phyloP scores from a whole-genome alignment of 2,329 filamentous ascomycete genomes.

The Ophiostoma ulmi region DNA sequence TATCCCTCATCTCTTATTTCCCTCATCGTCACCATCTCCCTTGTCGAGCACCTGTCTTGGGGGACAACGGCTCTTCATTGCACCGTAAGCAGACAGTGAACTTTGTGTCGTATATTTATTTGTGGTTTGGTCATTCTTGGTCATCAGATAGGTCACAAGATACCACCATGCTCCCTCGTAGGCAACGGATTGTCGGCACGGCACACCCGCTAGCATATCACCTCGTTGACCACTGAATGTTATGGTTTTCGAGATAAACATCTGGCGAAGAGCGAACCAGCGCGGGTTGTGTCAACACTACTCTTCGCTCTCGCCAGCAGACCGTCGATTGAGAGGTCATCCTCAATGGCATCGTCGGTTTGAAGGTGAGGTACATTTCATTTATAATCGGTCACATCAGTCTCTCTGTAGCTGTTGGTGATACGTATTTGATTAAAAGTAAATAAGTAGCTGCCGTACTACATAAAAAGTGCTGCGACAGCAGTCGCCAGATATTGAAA shows the following conservation, averaged over 20 bases:
- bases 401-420: neutral
- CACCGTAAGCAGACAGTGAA: constrained; percentile 10
- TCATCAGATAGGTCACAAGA: no score
- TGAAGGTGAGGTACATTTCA: constrained; percentile 79
- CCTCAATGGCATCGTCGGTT: constrained; percentile 66
- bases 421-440: constrained; percentile 18
- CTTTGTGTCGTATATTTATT: neutral
- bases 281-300: constrained; percentile 41
- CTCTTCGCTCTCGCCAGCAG: constrained; percentile 68
- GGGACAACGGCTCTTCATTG: neutral
- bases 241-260: constrained; percentile 89
- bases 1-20: no score
- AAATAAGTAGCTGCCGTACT: constrained; percentile 21
- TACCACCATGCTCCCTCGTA: neutral
- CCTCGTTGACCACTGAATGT: constrained; percentile 64
- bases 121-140: neutral
- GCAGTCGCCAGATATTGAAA: constrained; percentile 22
- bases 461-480: constrained; percentile 22
- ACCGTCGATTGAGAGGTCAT: constrained; percentile 59
- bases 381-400: neutral
- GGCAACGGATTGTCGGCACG: neutral
- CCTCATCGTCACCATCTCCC: neutral
- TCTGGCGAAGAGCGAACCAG: constrained; percentile 73
- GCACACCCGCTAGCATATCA: constrained; percentile 72
- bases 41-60: neutral